Base-by-base conservation (phyloP, 2,329 filamentous ascomycete species). In the Aureobasidium sp. region DNA sequence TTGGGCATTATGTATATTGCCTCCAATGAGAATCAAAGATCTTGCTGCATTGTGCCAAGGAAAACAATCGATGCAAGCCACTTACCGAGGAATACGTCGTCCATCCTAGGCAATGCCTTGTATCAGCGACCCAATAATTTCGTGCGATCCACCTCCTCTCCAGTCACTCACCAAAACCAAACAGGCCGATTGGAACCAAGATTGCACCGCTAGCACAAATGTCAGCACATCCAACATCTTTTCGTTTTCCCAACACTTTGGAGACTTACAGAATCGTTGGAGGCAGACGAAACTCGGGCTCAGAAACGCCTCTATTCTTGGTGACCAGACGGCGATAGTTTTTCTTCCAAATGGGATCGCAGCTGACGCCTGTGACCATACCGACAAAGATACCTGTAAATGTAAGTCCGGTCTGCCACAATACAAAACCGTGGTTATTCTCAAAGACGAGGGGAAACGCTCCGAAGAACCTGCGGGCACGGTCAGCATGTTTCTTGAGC, bases 201-300 rank as follows among this genome's bases (percentile, higher is more conserved):
- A 91, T 74, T 0, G 86, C 86, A n/a, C 92, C 93, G 45, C 57
- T 64, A 49, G 61, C 39, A 45, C 8, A 72, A 57, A 92, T 88
- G 22, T 58, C 52, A 63, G 58, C 50, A 17, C 8, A 39, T 58
- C 57, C 62, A 48, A 65, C 54, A 48, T 31, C 19, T 35, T 53
- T n/a, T 50, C 47, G 29, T 54, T 62, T 44, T 54, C 64, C 39
- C 15, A 42, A 40, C 22, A 42, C 5, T 35, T 27, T 52, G 3
- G 19, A 45, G 19, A 68, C 69, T 57, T 64, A 72, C 67, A 74
- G 64, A 60, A 78, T 77, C 17, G 78, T 82, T 60, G 90, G 85
- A 7, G 90, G 89, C 37, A 97, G 81, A 64, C 91, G 85, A 76
- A 88, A 95, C 76, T 97, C 93, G 9, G 93, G 92, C 78, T 96